A percentile compares a stretch with the other conserved stretches of the same genome.
phyloP scores from a whole-genome alignment of 176 grass and related monocot genomes.

The Triticum turgidum region DNA sequence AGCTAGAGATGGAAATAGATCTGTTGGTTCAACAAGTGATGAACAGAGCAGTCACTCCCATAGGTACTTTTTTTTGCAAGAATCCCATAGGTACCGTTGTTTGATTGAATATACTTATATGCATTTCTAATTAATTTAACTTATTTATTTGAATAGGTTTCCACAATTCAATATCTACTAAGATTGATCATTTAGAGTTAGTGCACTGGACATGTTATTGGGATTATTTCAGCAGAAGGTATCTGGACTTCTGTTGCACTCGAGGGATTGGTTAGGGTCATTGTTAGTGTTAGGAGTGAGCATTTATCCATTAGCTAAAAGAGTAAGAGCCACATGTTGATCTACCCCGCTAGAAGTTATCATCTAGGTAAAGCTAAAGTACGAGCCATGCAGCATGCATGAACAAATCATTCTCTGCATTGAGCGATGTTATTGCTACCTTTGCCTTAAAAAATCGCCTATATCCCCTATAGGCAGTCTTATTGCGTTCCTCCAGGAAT shows the following conservation, averaged over 20 bases:
- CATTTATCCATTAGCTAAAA: conserved; percentile 51
- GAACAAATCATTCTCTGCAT: conserved; percentile 17
- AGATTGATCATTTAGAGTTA: not conserved
- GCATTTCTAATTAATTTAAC: not conserved
- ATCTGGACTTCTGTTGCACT: not conserved
- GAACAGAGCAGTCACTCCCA: conserved; percentile 87
- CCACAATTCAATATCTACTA: not conserved
- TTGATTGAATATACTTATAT: not conserved
- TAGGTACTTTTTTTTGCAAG: conserved; percentile 26
- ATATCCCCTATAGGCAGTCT: conserved; percentile 38
- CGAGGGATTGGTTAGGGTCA: conserved; percentile 83
- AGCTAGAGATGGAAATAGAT: conserved; percentile 61
- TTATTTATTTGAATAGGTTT: not conserved
- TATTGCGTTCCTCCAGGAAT: too few relatives aligned
- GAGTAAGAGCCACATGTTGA: conserved; percentile 68
- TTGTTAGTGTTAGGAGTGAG: conserved; percentile 63
- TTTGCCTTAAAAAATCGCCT: conserved; percentile 69
- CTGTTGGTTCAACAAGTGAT: conserved; percentile 78
- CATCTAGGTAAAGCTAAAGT: conserved; percentile 65
- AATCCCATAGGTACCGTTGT: too few relatives aligned
- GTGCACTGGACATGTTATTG: not conserved
- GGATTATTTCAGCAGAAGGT: not conserved
- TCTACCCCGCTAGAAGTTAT: conserved; percentile 84
- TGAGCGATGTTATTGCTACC: conserved; percentile 66
- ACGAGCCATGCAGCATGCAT: conserved; percentile 73